Evolutionary conservation across 2,329 filamentous ascomycete genomes (phyloP).

Genomic region (Fusarium pseudograminearum): DNA sequence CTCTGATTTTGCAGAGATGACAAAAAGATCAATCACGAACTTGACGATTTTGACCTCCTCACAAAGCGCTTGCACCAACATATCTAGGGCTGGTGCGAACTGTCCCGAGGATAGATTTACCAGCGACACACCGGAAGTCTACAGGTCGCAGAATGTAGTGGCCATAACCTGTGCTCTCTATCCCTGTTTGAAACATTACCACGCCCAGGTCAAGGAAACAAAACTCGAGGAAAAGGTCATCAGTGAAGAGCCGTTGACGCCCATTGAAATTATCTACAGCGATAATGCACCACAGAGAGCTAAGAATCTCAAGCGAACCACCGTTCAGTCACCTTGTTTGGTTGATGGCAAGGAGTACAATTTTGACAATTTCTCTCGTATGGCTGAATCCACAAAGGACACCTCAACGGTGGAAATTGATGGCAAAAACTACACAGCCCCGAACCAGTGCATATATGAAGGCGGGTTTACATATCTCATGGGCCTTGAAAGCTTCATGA

Average conservation of each 20-base stretch:
- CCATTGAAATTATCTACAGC: neutral
- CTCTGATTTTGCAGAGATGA: neutral
- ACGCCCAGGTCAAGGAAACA: neutral
- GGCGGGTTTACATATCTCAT: neutral
- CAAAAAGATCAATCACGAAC: neutral
- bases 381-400: neutral
- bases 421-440: neutral
- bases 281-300: accelerated
- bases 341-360: neutral
- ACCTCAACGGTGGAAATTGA: neutral
- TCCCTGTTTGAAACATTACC: conserved; percentile 14
- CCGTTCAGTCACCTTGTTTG: neutral
- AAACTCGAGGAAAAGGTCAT: neutral
- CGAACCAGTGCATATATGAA: neutral
- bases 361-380: neutral
- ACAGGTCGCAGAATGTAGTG: accelerated
- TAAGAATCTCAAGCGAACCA: neutral
- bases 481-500: neutral
- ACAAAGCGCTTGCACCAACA: neutral
- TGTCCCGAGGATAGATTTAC: conserved; percentile 3
- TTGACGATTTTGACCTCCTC: conserved; percentile 1
- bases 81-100: accelerated
- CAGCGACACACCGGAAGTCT: accelerated
- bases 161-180: conserved; percentile 9
- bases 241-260: neutral